phyloP scores from a whole-genome alignment of 2,329 filamentous ascomycete genomes.

The Didymella sp. region DNA sequence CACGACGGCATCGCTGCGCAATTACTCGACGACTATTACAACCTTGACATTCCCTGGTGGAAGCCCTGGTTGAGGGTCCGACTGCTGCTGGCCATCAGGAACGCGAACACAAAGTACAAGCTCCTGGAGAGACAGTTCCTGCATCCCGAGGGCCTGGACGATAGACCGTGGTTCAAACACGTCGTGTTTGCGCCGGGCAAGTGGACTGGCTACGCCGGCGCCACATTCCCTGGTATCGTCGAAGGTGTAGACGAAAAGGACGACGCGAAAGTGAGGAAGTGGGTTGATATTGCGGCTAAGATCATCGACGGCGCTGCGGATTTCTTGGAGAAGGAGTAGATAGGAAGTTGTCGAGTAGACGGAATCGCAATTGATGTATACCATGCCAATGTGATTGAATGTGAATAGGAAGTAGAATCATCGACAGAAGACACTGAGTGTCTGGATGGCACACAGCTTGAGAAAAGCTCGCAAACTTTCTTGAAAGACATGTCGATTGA shows the following conservation, averaged over 20 bases:
- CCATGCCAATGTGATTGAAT: not conserved
- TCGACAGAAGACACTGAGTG: not conserved
- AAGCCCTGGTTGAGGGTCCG: conserved; percentile 72
- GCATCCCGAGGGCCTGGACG: conserved; percentile 76
- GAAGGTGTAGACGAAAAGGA: conserved; percentile 65
- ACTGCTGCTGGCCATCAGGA: conserved; percentile 68
- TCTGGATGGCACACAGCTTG: not conserved
- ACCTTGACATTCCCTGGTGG: conserved; percentile 74
- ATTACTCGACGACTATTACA: conserved; percentile 56
- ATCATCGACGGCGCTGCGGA: conserved; percentile 46
- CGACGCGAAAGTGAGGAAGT: conserved; percentile 47
- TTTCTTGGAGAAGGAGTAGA: conserved; percentile 39
- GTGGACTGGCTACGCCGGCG: conserved; percentile 89
- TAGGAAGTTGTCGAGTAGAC: not conserved
- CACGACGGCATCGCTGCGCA: conserved; percentile 61
- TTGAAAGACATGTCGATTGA: not conserved
- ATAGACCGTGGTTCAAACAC: conserved; percentile 89
- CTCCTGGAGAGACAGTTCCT: conserved; percentile 81
- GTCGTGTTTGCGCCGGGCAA: conserved; percentile 89
- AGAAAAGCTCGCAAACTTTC: not conserved
- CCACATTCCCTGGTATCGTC: conserved; percentile 69
- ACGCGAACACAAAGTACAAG: conserved; percentile 83
- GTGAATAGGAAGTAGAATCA: not conserved
- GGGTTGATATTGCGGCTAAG: conserved; percentile 52
- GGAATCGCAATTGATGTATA: not conserved